Evolutionary conservation across 768 basidiomycete species (phyloP).

Genomic region (Pholiota microspora): DNA sequence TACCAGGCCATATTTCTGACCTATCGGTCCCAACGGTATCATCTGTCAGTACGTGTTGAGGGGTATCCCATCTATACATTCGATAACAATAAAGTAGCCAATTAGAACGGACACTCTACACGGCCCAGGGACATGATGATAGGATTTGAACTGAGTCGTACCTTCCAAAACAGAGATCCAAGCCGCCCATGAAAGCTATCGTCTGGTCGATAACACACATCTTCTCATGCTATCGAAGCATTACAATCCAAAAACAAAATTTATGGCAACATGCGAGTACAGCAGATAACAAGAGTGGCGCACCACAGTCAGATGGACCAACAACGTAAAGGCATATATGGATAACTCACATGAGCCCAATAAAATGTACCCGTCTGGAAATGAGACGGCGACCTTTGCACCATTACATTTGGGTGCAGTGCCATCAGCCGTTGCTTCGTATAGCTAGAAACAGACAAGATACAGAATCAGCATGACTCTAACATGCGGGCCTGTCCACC

Average conservation of each 20-base stretch:
- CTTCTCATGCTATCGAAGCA: slow-evolving; percentile 80
- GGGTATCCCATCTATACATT: slow-evolving; percentile 82
- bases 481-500: not conserved
- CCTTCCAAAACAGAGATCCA: slow-evolving; percentile 93
- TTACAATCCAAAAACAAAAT: not conserved
- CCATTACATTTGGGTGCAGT: slow-evolving; percentile 90
- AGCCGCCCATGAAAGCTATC: slow-evolving; percentile 97
- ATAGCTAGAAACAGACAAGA: slow-evolving; percentile 48
- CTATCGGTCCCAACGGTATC: slow-evolving; percentile 66
- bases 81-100: not conserved
- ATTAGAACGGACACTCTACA: not conserved
- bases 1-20: slow-evolving; percentile 86
- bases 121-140: not conserved
- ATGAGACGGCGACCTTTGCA: slow-evolving; percentile 96
- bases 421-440: slow-evolving; percentile 78
- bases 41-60: slow-evolving; percentile 88
- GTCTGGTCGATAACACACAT: slow-evolving; percentile 96
- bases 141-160: slow-evolving; percentile 20
- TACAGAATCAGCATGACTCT: slow-evolving; percentile 1
- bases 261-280: not conserved
- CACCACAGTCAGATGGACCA: slow-evolving; percentile 7
- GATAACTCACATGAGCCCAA: slow-evolving; percentile 87
- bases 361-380: slow-evolving; percentile 97
- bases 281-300: not conserved
- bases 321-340: not conserved